Evolutionary conservation across 371 early-diverging fungal genomes (phyloP).

Genomic region (Zancudomyces culisetae): DNA sequence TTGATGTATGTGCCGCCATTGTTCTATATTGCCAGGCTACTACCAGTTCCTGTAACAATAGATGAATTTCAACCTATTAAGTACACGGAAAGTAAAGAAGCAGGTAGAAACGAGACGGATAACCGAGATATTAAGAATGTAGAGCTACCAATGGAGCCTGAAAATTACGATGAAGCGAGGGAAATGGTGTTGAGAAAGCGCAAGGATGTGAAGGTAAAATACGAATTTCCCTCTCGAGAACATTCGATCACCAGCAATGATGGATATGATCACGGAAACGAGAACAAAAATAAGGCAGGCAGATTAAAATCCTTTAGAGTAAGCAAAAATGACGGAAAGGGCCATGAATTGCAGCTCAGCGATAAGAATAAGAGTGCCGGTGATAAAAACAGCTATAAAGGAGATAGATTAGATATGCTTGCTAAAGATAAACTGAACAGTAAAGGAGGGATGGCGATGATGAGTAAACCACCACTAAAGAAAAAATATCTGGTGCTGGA

Average conservation of each 20-base stretch:
- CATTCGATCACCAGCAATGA: no score
- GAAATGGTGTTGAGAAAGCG: no score
- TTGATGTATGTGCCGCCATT: not conserved
- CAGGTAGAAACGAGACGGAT: not conserved
- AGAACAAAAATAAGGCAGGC: no score
- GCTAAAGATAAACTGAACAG: not conserved
- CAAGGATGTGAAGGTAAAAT: no score
- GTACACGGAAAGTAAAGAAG: not conserved
- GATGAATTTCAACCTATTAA: not conserved
- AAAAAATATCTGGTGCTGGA: slow-evolving; percentile 83
- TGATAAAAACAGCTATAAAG: no score
- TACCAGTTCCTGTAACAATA: not conserved
- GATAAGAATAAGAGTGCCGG: no score
- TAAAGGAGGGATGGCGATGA: not conserved
- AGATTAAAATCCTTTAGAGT: no score
- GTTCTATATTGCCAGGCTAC: not conserved
- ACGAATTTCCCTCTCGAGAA: no score
- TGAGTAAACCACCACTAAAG: not conserved
- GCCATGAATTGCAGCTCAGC: no score
- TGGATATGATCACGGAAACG: no score
- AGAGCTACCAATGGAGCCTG: not conserved
- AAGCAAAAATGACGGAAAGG: not conserved
- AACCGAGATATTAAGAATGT: not conserved
- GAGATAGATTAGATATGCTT: no score
- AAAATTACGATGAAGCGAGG: not conserved